Evolutionary conservation across 148 eudicot genomes (phyloP).

Genomic region (Vaccinium vitisidaea): DNA sequence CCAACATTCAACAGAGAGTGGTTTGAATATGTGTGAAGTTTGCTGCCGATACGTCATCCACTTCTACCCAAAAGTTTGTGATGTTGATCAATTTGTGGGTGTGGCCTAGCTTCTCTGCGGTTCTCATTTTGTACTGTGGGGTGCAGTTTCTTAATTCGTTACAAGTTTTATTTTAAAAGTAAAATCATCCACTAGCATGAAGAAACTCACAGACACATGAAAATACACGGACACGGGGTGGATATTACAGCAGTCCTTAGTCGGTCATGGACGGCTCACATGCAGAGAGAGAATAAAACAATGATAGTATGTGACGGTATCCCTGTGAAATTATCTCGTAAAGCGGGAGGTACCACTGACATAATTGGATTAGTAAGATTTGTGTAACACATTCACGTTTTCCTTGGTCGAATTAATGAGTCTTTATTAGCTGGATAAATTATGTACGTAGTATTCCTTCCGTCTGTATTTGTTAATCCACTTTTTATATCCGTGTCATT

Average conservation of each 20-base stretch:
- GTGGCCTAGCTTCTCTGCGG: background rate
- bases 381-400: background rate
- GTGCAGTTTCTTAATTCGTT: background rate
- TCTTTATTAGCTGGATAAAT: background rate
- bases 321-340: background rate
- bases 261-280: too few species aligned
- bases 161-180: background rate
- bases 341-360: background rate
- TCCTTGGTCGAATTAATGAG: background rate
- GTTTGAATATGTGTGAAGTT: constrained; percentile 2
- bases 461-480: too few species aligned
- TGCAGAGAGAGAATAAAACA: background rate
- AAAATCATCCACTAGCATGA: too few species aligned
- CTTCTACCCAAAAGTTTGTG: constrained; percentile 14
- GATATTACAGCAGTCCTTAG: too few species aligned
- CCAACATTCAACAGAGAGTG: constrained; percentile 2
- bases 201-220: too few species aligned
- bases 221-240: too few species aligned
- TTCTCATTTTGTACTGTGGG: background rate
- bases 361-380: background rate
- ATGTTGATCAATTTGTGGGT: constrained; percentile 16
- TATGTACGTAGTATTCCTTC: background rate
- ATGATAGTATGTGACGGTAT: background rate
- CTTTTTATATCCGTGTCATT: too few species aligned
- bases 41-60: constrained; percentile 4